phyloP scores from a whole-genome alignment of 257 asterid species.

The Ballota nigra region DNA sequence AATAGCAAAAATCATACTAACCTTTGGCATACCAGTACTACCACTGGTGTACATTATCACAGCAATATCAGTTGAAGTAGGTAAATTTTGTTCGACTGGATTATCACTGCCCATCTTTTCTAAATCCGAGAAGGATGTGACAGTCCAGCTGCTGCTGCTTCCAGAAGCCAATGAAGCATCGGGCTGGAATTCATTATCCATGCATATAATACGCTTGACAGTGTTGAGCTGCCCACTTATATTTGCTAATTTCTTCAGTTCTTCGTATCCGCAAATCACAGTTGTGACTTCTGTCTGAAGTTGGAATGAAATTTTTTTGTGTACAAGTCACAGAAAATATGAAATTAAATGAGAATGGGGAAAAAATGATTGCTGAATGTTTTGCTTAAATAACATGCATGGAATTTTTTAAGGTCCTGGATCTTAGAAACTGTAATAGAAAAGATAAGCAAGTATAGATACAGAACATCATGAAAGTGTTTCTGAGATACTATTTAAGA shows the following conservation, averaged over 20 bases:
- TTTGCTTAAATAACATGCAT: too few species aligned
- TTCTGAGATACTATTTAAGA: not conserved
- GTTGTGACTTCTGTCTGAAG: conserved; percentile 96
- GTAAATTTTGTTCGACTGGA: conserved; percentile 77
- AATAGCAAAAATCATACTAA: conserved; percentile 20
- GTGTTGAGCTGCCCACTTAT: conserved; percentile 90
- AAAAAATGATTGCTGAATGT: not conserved
- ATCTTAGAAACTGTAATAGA: not conserved
- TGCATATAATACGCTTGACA: conserved; percentile 75
- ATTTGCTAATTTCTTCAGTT: conserved; percentile 77
- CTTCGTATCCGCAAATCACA: conserved; percentile 87
- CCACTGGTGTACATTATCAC: conserved; percentile 99
- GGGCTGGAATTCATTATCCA: conserved; percentile 71
- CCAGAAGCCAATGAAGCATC: conserved; percentile 47
- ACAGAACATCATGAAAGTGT: not conserved
- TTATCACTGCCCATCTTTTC: conserved; percentile 65
- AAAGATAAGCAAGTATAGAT: not conserved
- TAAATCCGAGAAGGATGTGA: conserved; percentile 65
- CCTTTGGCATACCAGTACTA: conserved; percentile 99
- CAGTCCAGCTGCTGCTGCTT: conserved; percentile 50
- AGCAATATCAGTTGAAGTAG: conserved; percentile 81
- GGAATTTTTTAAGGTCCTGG: not conserved
- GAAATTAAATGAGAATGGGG: not conserved
- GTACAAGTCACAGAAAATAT: not conserved
- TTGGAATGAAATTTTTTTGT: conserved; percentile 9